Evolutionary conservation across 345 rosid species (phyloP).

Genomic region (Acer saccharum): DNA sequence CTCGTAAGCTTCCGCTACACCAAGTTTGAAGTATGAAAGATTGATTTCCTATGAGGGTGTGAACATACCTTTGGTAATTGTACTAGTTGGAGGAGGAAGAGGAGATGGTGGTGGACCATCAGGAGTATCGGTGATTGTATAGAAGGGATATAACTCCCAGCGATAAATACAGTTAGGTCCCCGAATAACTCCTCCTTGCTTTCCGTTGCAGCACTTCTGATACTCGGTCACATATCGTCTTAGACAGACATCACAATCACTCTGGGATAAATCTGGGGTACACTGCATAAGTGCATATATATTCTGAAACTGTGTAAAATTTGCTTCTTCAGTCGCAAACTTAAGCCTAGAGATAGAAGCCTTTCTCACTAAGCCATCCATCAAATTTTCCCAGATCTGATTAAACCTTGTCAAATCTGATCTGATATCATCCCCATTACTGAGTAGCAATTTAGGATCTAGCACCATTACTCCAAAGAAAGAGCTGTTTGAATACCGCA

Average conservation of each 20-base stretch:
- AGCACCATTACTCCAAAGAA: no score
- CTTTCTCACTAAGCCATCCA: background rate
- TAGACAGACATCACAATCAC: slow-evolving; percentile 17
- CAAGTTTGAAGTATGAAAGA: no score
- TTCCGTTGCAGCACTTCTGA: background rate
- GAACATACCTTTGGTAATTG: no score
- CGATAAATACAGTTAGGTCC: background rate
- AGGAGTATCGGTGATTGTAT: background rate
- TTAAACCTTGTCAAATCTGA: no score
- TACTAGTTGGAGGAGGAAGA: background rate
- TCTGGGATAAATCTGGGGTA: slow-evolving; percentile 27
- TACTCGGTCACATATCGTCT: background rate
- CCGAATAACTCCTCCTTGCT: background rate
- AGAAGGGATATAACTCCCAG: background rate
- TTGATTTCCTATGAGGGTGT: no score
- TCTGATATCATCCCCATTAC: no score
- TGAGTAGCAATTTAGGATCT: no score
- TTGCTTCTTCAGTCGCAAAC: slow-evolving; percentile 22
- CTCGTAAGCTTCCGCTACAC: no score
- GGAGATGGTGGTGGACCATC: background rate
- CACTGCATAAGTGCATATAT: slow-evolving; percentile 30
- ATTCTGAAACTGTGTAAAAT: background rate
- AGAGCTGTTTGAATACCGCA: no score
- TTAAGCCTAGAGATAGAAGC: slow-evolving; percentile 28
- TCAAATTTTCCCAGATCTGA: slow-evolving; percentile 20